These are phyloP conservation scores for Hyaloscypha hepaticicola DNA, from an alignment of 495 filamentous ascomycete species.

Conservation along the genomic window DNA sequence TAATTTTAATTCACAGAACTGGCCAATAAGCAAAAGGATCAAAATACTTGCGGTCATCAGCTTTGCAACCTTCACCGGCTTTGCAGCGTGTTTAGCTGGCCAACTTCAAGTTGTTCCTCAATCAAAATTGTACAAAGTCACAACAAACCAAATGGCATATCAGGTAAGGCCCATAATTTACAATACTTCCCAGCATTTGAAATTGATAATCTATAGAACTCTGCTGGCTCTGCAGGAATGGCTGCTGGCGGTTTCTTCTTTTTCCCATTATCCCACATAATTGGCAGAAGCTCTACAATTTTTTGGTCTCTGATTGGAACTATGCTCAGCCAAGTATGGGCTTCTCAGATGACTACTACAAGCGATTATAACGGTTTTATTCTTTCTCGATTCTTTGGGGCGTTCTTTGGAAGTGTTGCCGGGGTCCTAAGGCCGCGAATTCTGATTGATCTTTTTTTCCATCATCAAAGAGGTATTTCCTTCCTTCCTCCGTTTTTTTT, in stretches of 20 bases:
- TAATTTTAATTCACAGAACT: background rate
- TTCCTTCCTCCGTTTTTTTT: too few relatives aligned
- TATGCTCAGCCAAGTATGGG: constrained; percentile 42
- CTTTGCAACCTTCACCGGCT: constrained; percentile 5
- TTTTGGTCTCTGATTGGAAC: constrained; percentile 44
- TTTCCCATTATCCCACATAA: constrained; percentile 35
- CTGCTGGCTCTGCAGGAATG: constrained; percentile 43
- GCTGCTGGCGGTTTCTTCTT: constrained; percentile 43
- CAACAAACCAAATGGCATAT: constrained; percentile 9
- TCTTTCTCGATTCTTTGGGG: constrained; percentile 43
- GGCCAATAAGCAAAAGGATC: constrained; percentile 10
- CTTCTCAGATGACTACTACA: constrained; percentile 41
- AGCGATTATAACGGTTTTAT: constrained; percentile 43
- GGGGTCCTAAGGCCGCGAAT: constrained; percentile 40
- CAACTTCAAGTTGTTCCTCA: constrained; percentile 1
- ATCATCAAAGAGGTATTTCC: constrained; percentile 36
- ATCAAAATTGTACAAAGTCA: constrained; percentile 12
- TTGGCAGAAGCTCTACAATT: constrained; percentile 43
- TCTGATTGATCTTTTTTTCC: constrained; percentile 44
- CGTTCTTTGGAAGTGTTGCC: constrained; percentile 43
- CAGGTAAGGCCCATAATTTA: constrained; percentile 3
- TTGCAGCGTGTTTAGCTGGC: background rate
- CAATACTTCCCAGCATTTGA: background rate
- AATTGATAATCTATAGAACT: constrained; percentile 32
- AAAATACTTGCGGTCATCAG: constrained; percentile 1